Conservation (phyloP, 768 basidiomycete genomes). For the Suillus discolor region DNA sequence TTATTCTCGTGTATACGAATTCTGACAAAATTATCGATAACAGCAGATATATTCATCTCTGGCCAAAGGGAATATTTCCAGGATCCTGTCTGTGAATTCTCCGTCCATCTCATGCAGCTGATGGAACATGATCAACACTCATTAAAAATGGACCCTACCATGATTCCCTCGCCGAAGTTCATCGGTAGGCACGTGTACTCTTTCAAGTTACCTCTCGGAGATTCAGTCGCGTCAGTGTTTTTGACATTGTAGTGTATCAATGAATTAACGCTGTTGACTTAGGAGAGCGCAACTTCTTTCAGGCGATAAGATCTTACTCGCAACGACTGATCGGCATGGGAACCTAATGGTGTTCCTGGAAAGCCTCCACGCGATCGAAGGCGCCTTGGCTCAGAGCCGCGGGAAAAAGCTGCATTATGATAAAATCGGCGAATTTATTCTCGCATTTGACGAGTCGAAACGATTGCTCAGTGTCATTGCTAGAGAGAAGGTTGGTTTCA, state of each 20-base stretch:
- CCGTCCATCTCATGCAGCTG: slow-evolving; percentile 29
- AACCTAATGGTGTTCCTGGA: slow-evolving; percentile 45
- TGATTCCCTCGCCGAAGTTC: slow-evolving; percentile 27
- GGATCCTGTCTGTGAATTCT: slow-evolving; percentile 23
- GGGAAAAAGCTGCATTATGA: slow-evolving; percentile 43
- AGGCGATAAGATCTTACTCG: slow-evolving; percentile 42
- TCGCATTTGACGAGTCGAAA: slow-evolving; percentile 56
- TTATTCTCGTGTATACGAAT: neutral
- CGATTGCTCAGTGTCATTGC: slow-evolving; percentile 51
- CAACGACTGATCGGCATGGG: slow-evolving; percentile 39
- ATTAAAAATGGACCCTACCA: slow-evolving; percentile 25
- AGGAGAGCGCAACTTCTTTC: slow-evolving; percentile 46
- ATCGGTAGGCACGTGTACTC: slow-evolving; percentile 7
- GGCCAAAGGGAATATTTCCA: slow-evolving; percentile 22
- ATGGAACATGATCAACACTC: slow-evolving; percentile 30
- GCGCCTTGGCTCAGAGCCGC: slow-evolving; percentile 28
- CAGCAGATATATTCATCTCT: slow-evolving; percentile 8
- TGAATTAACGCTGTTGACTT: neutral
- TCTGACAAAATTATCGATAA: neutral
- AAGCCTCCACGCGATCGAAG: slow-evolving; percentile 28
- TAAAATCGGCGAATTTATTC: slow-evolving; percentile 47
- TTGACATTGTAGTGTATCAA: neutral
- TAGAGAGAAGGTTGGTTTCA: slow-evolving; percentile 38
- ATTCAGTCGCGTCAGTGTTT: slow-evolving; percentile 16
- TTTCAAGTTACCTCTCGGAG: slow-evolving; percentile 23